Percentiles rank a stretch among this genome's conserved stretches.
Evolutionary conservation across 169 alveolate species (phyloP).

Genomic region (Eimeria falciformis): DNA sequence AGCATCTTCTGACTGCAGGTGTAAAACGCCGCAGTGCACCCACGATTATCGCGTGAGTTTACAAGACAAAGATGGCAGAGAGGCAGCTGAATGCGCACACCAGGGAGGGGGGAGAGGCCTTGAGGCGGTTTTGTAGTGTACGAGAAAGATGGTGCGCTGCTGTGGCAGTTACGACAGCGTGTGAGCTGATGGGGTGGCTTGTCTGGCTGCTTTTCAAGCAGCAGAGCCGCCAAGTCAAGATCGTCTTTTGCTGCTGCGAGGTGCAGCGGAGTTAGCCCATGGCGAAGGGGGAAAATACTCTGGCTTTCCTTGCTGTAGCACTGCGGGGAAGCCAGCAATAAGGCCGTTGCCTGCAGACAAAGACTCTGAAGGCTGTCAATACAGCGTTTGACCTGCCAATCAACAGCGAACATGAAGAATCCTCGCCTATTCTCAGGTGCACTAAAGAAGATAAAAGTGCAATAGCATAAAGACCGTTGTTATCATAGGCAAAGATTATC

Average conservation of each 20-base stretch:
- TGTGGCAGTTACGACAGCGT: constrained; percentile 18
- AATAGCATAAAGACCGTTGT: too few species aligned
- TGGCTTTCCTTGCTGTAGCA: not conserved
- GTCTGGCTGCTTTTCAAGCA: constrained; percentile 1
- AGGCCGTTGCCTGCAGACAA: constrained; percentile 54
- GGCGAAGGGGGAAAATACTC: not conserved
- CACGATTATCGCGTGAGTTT: constrained; percentile 20
- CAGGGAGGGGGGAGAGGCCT: not conserved
- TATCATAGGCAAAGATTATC: too few species aligned
- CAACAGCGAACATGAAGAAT: not conserved
- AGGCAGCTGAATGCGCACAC: constrained; percentile 1
- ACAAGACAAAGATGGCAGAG: constrained; percentile 29
- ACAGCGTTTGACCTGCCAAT: too few species aligned
- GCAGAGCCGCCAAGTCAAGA: constrained; percentile 25
- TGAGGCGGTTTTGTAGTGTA: not conserved
- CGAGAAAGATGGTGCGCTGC: constrained; percentile 31
- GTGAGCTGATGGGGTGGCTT: not conserved
- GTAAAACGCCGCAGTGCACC: constrained; percentile 62
- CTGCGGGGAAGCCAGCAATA: constrained; percentile 13
- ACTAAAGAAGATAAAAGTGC: too few species aligned
- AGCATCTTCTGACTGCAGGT: constrained; percentile 41
- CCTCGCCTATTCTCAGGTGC: too few species aligned
- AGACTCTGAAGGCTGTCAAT: not conserved
- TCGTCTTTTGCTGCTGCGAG: constrained; percentile 30
- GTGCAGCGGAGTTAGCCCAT: constrained; percentile 54